These are phyloP conservation scores for Quaeritorhiza haematococci DNA, from an alignment of 371 early-diverging fungal species.

Conservation along the genomic window DNA sequence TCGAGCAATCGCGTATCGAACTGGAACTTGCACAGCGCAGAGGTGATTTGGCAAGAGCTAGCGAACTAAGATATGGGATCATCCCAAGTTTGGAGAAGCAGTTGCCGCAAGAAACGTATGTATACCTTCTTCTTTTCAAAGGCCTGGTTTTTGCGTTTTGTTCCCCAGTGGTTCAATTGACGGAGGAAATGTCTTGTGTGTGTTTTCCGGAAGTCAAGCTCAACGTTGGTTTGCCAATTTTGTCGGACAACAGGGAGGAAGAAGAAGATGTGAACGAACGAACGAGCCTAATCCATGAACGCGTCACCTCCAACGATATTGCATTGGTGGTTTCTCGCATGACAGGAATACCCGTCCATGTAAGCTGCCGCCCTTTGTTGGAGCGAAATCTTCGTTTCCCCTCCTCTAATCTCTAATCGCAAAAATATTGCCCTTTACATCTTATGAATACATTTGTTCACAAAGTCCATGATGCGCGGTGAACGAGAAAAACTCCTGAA, in stretches of 20 bases:
- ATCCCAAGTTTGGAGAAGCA: slow-evolving; percentile 53
- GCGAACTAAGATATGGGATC: slow-evolving; percentile 51
- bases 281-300: slow-evolving; percentile 67
- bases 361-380: slow-evolving; percentile 49
- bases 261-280: slow-evolving; percentile 54
- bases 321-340: slow-evolving; percentile 55
- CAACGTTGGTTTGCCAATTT: too few relatives aligned
- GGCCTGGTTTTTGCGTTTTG: too few relatives aligned
- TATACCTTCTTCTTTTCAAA: slow-evolving; percentile 9
- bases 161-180: too few relatives aligned
- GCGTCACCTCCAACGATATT: slow-evolving; percentile 52
- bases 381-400: too few relatives aligned
- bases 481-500: slow-evolving; percentile 66
- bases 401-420: not conserved
- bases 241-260: slow-evolving; percentile 32
- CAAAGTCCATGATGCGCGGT: slow-evolving; percentile 66
- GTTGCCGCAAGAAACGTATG: slow-evolving; percentile 42
- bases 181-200: too few relatives aligned
- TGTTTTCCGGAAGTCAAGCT: too few relatives aligned
- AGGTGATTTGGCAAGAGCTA: slow-evolving; percentile 53
- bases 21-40: slow-evolving; percentile 65
- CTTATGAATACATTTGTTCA: slow-evolving; percentile 1
- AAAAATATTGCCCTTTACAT: too few relatives aligned
- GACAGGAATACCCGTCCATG: slow-evolving; percentile 67
- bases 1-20: slow-evolving; percentile 74